Evolutionary conservation across 352 stramenopile species (phyloP), one percentile per base, ranked within the genome.

Genomic region (Phytophthora pluvialis): DNA sequence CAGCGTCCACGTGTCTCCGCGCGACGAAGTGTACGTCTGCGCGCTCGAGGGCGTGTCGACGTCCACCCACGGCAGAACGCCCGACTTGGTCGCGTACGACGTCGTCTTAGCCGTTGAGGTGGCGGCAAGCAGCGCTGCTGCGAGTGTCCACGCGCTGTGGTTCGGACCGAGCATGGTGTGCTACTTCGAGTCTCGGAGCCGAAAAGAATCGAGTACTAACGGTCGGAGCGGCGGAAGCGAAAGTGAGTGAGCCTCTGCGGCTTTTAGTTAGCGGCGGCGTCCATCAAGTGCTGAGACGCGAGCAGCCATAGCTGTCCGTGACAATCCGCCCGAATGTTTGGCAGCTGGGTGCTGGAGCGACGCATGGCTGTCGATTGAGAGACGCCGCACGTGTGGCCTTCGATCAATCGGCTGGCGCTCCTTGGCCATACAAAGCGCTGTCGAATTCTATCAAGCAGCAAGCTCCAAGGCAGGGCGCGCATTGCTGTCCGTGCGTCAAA

Each of bases 1-100:
- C 33, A 94, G 64, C 10, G 88, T 68, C 78, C 80, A 90, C 4
- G 28, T 43, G 11, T 85, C 78, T 21, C 86, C 86, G 26, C 82
- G 71, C 7, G 84, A 85, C 10, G 60, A 80, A 8, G 64, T 64
- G 54, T 86, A 85, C 3, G 25, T 68, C 18, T 81, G 67, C 2
- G 48, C 55, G 12, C 72, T 57, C 1, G 43, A 40, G 0, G 82
- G 77, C 15, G 83, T 91, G 26, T 50, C 21, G 21, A 75, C 66
- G 54, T 91, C 83, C 28, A 91, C 75, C 80, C 80, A 91, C 21
- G 70, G 52, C 3, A 61, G 38, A n/a, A 89, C 54, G 9, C 77
- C 75, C 13, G 78, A 88, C 52, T 86, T 80, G 47, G 78, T 80
- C 31, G 53, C 7, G 64, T 73, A 75, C 8, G 58, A 61, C 64